Evolutionary conservation across 768 basidiomycete species (phyloP).

Genomic region (Trametes cinnabarina): DNA sequence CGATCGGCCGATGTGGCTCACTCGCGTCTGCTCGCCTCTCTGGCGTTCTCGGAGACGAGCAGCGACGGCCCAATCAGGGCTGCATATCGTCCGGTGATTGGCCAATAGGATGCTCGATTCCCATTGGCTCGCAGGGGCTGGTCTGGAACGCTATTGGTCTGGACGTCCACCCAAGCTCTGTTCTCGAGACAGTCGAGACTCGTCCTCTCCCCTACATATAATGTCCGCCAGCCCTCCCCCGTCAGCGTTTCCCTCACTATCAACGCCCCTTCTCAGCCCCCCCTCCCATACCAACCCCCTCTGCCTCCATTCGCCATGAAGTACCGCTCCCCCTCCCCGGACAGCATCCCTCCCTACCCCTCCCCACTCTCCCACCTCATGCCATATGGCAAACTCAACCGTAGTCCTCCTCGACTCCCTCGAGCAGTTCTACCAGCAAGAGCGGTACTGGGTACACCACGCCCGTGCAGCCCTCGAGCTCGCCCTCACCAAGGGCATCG

Average conservation of each 20-base stretch:
- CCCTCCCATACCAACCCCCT: background rate
- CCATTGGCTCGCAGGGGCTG: conserved; percentile 25
- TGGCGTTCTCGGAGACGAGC: too few relatives aligned
- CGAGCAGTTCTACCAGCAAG: conserved; percentile 64
- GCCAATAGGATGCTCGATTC: conserved; percentile 13
- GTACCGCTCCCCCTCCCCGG: conserved; percentile 23
- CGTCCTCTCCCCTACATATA: conserved; percentile 20
- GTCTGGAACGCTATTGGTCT: conserved; percentile 28
- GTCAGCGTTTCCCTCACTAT: conserved; percentile 21
- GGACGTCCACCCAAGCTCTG: conserved; percentile 22
- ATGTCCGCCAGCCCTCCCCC: conserved; percentile 20
- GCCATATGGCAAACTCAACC: conserved; percentile 34
- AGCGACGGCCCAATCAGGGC: conserved; percentile 7
- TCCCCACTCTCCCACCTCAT: conserved; percentile 30
- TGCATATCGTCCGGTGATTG: conserved; percentile 18
- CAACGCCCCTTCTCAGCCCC: conserved; percentile 24
- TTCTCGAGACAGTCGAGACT: conserved; percentile 28
- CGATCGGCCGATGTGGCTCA: too few relatives aligned
- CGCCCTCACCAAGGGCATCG: conserved; percentile 36
- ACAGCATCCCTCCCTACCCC: conserved; percentile 31
- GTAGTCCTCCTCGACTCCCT: conserved; percentile 61
- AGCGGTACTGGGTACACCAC: conserved; percentile 70
- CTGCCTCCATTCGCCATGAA: conserved; percentile 18
- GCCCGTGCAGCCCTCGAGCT: conserved; percentile 60
- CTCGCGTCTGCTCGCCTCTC: background rate